Base-by-base conservation (phyloP, 805 yeast species). In the Yamadazyma laniorum region DNA sequence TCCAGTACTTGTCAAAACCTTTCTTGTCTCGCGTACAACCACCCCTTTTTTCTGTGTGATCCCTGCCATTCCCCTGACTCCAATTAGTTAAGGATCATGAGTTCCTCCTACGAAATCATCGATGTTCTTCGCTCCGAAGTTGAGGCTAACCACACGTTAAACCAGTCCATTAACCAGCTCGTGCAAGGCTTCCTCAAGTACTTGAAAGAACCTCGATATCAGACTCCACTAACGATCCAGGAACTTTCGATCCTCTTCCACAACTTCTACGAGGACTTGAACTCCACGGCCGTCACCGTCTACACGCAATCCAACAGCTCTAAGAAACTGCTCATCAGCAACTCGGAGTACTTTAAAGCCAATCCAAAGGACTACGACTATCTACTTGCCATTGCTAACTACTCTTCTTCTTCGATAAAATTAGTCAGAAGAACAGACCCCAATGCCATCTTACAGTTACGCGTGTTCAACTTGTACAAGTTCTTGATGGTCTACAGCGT, bases 141-240 rank as follows among this genome's bases (percentile, higher is more conserved):
- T 9, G 23, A 21, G 9, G 9, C 6, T 9, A 21, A 6, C 9
- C 23, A 6, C 23, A 9, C 9, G 9, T 9, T 7, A 21, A 21
- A 40, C 27, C 14, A 32, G 13, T 14, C 35, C 19, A 19, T 34
- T 9, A 26, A 35, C 13, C 36, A 25, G 19, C 40, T 40, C 13
- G 26, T 43, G 11, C 28, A 36, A 11, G 39, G 40, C 5, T 47
- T 47, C 27, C 19, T 62, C 22, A 56, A 53, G 39, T 66, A 67
- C 39, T 53, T 68, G 38, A 63, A 63, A 44, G 74, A 67, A 42
- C 74, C 74, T 8, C 55, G 73, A 18, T 68, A 60, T 43, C 72
- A 62, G 49, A 51, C 63, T 27, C 74, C 74, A 5, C 51, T 68
- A 17, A 55, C 67, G 8, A 50, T 66, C 16, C 34, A 41, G 15